Conservation (phyloP, 2,329 filamentous ascomycete species). For the Cordyceps cateniannulata region DNA sequence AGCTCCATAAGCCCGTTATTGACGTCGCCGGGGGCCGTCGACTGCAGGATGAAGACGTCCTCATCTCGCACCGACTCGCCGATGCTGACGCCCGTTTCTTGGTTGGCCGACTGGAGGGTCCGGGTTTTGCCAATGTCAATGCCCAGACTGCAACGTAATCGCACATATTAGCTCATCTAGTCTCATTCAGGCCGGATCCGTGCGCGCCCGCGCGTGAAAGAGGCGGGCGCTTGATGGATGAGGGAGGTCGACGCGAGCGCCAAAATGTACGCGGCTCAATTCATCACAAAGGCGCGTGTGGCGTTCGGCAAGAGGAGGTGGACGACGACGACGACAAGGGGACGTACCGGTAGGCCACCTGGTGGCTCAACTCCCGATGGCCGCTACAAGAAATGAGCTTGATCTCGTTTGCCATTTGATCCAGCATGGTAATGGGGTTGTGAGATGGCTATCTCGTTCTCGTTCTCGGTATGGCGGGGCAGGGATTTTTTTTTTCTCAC, state of each 20-base stretch:
- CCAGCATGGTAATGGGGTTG: slow-evolving; percentile 24
- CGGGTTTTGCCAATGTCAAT: slow-evolving; percentile 74
- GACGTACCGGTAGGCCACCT: slow-evolving; percentile 38
- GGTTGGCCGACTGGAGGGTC: slow-evolving; percentile 79
- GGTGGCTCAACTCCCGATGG: slow-evolving; percentile 41
- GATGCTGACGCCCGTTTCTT: slow-evolving; percentile 85
- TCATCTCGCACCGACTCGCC: slow-evolving; percentile 95
- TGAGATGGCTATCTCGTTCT: neutral
- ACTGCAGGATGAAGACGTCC: slow-evolving; percentile 97
- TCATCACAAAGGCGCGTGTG: neutral
- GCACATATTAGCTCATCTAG: slow-evolving; percentile 13
- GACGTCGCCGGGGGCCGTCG: slow-evolving; percentile 89
- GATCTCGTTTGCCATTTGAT: slow-evolving; percentile 47
- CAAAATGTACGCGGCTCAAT: neutral
- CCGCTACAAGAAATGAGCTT: slow-evolving; percentile 45
- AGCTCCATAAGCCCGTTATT: slow-evolving; percentile 98
- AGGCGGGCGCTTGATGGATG: neutral
- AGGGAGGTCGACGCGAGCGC: neutral
- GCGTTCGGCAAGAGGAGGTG: neutral
- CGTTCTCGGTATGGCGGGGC: slow-evolving; percentile 8
- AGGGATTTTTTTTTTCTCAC: slow-evolving; percentile 1
- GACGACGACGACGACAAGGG: neutral
- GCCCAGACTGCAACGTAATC: slow-evolving; percentile 50
- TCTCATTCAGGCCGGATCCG: neutral
- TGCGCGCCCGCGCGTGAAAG: neutral